phyloP scores from a whole-genome alignment of 2,329 filamentous ascomycete species.

The Aspergillus neotritici region DNA sequence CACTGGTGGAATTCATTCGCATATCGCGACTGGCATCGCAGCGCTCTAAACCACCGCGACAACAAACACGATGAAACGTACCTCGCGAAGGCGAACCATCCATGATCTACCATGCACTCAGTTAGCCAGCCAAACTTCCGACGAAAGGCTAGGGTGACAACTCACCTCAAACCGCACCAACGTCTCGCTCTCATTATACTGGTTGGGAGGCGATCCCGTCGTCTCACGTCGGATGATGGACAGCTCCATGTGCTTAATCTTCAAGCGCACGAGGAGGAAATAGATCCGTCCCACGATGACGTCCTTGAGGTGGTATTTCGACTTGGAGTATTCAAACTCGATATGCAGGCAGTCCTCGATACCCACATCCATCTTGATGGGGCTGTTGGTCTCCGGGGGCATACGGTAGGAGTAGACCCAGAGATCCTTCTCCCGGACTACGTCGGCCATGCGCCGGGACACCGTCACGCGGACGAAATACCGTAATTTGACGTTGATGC shows the following conservation, averaged over 20 bases:
- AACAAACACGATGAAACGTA: conserved; percentile 38
- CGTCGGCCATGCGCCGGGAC: conserved; percentile 92
- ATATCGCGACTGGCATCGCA: too few relatives aligned
- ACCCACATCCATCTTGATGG: conserved; percentile 99
- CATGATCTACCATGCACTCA: conserved; percentile 67
- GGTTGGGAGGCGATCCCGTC: conserved; percentile 91
- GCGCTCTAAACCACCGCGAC: background rate
- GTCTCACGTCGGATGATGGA: conserved; percentile 97
- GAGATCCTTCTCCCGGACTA: conserved; percentile 97
- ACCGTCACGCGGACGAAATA: conserved; percentile 98
- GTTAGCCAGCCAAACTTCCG: conserved; percentile 8
- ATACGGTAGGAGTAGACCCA: conserved; percentile 99
- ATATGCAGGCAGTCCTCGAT: conserved; percentile 99
- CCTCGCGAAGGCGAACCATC: conserved; percentile 95
- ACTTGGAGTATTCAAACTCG: conserved; percentile 99
- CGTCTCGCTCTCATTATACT: conserved; percentile 99
- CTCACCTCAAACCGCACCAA: conserved; percentile 87
- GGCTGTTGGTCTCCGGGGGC: conserved; percentile 94
- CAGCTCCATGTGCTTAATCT: conserved; percentile 99
- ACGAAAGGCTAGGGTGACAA: conserved; percentile 11
- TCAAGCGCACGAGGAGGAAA: conserved; percentile 90
- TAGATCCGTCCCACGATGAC: conserved; percentile 98
- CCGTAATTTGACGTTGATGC: conserved; percentile 97
- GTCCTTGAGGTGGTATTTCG: conserved; percentile 98
- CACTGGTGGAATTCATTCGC: too few relatives aligned